Conservation (phyloP, 805 yeast species). For the Lachancea sp. region DNA sequence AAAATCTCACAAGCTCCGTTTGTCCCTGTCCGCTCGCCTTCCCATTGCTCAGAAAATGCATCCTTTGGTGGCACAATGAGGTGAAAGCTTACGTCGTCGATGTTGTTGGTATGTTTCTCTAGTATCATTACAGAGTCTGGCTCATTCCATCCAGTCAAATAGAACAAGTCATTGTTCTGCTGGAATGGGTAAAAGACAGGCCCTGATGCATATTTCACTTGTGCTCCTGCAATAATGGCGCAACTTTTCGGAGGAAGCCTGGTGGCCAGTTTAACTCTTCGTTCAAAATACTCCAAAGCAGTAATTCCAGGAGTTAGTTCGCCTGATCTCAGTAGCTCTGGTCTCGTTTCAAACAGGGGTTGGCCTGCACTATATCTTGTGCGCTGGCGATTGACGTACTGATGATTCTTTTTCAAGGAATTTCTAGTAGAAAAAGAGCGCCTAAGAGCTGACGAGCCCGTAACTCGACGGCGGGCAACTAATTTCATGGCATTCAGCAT, state of each 20-base stretch:
- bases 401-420: background rate
- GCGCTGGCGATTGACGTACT: slow-evolving; percentile 3
- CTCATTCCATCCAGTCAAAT: slow-evolving; percentile 88
- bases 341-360: slow-evolving; percentile 80
- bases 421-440: background rate
- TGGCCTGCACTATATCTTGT: slow-evolving; percentile 59
- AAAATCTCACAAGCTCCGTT: slow-evolving; percentile 76
- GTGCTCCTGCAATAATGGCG: slow-evolving; percentile 69
- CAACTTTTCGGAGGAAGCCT: slow-evolving; percentile 56
- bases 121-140: slow-evolving; percentile 69
- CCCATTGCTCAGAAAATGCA: slow-evolving; percentile 81
- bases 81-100: slow-evolving; percentile 56
- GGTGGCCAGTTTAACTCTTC: slow-evolving; percentile 56
- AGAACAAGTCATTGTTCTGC: slow-evolving; percentile 83
- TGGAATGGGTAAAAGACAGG: slow-evolving; percentile 88
- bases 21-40: slow-evolving; percentile 84
- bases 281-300: slow-evolving; percentile 70
- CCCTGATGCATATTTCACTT: slow-evolving; percentile 75
- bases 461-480: background rate
- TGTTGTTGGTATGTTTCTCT: slow-evolving; percentile 51
- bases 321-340: slow-evolving; percentile 65
- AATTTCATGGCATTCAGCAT: slow-evolving; percentile 2
- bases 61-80: slow-evolving; percentile 85
- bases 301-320: slow-evolving; percentile 84
- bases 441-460: background rate